Evolutionary conservation across 768 basidiomycete genomes (phyloP).

Genomic region (Harrya chromipes): DNA sequence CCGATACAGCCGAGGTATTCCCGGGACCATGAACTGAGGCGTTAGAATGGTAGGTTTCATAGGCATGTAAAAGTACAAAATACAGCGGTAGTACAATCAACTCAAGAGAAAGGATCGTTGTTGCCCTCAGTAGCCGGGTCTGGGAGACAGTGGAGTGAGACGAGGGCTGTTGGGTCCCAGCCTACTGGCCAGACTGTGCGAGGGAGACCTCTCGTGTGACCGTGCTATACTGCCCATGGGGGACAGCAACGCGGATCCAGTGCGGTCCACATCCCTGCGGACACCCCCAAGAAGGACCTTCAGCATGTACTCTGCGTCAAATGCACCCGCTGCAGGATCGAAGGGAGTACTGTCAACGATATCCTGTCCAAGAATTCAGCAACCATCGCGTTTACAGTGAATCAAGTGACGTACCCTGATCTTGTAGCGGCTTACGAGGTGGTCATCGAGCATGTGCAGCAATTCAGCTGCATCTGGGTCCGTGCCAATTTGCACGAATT

Average conservation of each 20-base stretch:
- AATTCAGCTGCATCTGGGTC: conserved; percentile 37
- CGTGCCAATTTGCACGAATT: conserved; percentile 46
- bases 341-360: conserved; percentile 47
- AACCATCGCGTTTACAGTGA: not conserved
- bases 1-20: no score
- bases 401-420: conserved; percentile 23
- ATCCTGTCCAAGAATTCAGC: conserved; percentile 30
- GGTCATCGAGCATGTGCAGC: conserved; percentile 40
- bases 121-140: conserved; percentile 10
- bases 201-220: conserved; percentile 8
- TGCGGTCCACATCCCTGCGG: conserved; percentile 16
- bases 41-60: no score
- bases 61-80: no score
- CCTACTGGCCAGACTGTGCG: conserved; percentile 6
- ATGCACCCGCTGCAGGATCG: conserved; percentile 27
- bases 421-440: conserved; percentile 30
- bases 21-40: no score
- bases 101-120: not conserved
- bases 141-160: conserved; percentile 6
- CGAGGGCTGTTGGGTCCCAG: conserved; percentile 13
- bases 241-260: conserved; percentile 9
- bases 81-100: no score
- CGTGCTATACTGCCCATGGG: conserved; percentile 1
- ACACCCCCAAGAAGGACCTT: conserved; percentile 33
- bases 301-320: conserved; percentile 35